Percentiles rank a stretch among this genome's conserved stretches.
These are phyloP conservation scores for Dillenia suffruticosa DNA, from an alignment of 164 flowering plant species.

Conservation along the genomic window DNA sequence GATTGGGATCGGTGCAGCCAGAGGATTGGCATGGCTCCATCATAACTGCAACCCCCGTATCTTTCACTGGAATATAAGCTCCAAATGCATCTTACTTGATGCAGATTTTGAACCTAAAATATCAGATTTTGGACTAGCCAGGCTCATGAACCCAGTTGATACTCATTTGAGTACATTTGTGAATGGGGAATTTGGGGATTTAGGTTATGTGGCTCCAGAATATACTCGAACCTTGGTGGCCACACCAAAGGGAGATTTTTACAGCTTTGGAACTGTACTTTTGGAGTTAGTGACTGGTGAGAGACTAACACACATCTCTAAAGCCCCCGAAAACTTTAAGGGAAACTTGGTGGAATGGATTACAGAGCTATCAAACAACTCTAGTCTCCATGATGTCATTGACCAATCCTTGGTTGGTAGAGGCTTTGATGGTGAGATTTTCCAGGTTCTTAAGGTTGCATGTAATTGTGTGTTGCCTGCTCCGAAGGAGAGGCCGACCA, in stretches of 20 bases:
- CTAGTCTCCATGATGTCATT: constrained; percentile 38
- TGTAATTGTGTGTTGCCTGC: constrained; percentile 43
- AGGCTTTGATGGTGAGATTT: constrained; percentile 46
- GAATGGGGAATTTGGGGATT: constrained; percentile 66
- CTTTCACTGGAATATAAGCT: constrained; percentile 67
- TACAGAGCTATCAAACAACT: constrained; percentile 24
- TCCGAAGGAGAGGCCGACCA: constrained; percentile 64
- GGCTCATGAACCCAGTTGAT: constrained; percentile 71
- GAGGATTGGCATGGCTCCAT: constrained; percentile 74
- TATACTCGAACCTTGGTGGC: constrained; percentile 58
- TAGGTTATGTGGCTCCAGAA: constrained; percentile 80
- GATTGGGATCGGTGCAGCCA: constrained; percentile 60
- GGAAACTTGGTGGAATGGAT: constrained; percentile 70
- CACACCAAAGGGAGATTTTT: constrained; percentile 74
- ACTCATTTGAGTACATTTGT: constrained; percentile 69
- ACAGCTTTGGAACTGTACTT: constrained; percentile 64
- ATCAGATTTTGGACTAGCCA: constrained; percentile 74
- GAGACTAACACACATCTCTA: constrained; percentile 39
- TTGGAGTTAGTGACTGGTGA: constrained; percentile 67
- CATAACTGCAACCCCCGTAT: constrained; percentile 73
- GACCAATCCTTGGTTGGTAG: constrained; percentile 42
- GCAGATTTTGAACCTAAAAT: constrained; percentile 56
- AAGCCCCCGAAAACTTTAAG: constrained; percentile 54
- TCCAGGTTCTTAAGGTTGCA: constrained; percentile 57
- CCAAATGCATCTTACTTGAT: constrained; percentile 64